phyloP scores from a whole-genome alignment of 1,284 basidiomycete genomes.

The Apiotrichum montevideense region DNA sequence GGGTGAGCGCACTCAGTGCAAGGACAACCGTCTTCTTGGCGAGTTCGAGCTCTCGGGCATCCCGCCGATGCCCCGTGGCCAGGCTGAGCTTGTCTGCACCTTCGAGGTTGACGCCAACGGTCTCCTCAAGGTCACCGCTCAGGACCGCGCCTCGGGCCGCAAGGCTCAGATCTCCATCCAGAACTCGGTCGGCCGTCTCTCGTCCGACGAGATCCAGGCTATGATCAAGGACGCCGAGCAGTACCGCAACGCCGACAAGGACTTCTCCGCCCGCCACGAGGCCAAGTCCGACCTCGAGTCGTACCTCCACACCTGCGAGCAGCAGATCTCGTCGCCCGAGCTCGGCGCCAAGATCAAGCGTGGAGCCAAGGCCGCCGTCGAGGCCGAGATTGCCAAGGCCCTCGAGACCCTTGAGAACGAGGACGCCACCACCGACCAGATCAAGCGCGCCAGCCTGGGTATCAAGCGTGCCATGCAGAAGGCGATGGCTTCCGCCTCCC shows the following conservation, averaged over 20 bases:
- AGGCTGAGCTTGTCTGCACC: constrained; percentile 91
- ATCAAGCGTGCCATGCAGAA: constrained; percentile 96
- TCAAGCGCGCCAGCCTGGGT: constrained; percentile 83
- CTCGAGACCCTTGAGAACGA: constrained; percentile 95
- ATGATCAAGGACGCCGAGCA: constrained; percentile 98
- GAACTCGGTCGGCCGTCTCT: constrained; percentile 89
- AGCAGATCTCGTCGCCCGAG: constrained; percentile 80
- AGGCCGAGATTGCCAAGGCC: constrained; percentile 90
- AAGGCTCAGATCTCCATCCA: constrained; percentile 82
- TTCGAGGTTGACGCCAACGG: constrained; percentile 99
- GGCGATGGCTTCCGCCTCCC: constrained; percentile 22
- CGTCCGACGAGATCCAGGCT: constrained; percentile 88
- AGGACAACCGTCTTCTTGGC: constrained; percentile 92
- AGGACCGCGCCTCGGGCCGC: constrained; percentile 90
- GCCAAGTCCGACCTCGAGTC: constrained; percentile 94
- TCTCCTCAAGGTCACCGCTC: constrained; percentile 83
- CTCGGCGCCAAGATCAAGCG: constrained; percentile 96
- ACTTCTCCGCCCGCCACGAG: constrained; percentile 91
- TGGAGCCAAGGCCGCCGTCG: constrained; percentile 83
- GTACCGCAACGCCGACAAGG: constrained; percentile 93
- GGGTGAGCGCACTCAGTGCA: constrained; percentile 94
- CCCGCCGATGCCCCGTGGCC: constrained; percentile 91
- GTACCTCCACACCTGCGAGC: constrained; percentile 90
- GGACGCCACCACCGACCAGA: constrained; percentile 82
- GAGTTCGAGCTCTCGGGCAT: constrained; percentile 97